Evolutionary conservation across 257 asterid genomes (phyloP), one percentile per base, ranked within the genome.

Genomic region (Haberlea rhodopensis): DNA sequence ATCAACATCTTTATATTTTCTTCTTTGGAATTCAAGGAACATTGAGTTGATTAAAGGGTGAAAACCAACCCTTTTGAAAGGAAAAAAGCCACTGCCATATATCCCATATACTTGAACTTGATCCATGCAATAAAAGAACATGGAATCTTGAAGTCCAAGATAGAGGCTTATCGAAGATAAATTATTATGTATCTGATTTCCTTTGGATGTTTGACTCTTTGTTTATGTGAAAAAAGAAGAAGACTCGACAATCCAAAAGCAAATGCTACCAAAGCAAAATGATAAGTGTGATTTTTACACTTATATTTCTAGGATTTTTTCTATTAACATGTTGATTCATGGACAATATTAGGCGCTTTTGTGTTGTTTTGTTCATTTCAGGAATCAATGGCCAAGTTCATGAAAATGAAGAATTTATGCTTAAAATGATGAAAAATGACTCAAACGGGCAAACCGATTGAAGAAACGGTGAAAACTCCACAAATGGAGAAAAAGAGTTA

Each of bases 91-190:
- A 76, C 72, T 72, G 74, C 71, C 57, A n/a, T n/a, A n/a, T n/a
- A 72, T 80, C 85, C 76, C 86, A 79, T 76, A 80, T 77, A 73
- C 66, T 67, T 73, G 53, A 22, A 56, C 69, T 61, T 53, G 73
- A 78, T 75, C 85, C 82, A 77, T 75, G 77, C 64, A 75, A 76
- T 60, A 31, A 37, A 51, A 31, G 45, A 51, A 15, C 54, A 54
- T 53, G 71, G 62, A 48, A 65, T 60, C 22, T 67, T 73, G 69
- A 74, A 71, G 66, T 61, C 73, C 63, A 60, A 57, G 70, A 65
- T 57, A 56, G 64, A 73, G 60, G 29, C 57, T 67, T 37, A 37
- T 67, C 23, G 37, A 53, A 60, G 46, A 75, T n/a, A 52, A 48
- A 23, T 26, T 59, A 22, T 8, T 62, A 66, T 40, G 65, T 66